phyloP scores from a whole-genome alignment of 352 stramenopile species.

The Pythium aquatile region DNA sequence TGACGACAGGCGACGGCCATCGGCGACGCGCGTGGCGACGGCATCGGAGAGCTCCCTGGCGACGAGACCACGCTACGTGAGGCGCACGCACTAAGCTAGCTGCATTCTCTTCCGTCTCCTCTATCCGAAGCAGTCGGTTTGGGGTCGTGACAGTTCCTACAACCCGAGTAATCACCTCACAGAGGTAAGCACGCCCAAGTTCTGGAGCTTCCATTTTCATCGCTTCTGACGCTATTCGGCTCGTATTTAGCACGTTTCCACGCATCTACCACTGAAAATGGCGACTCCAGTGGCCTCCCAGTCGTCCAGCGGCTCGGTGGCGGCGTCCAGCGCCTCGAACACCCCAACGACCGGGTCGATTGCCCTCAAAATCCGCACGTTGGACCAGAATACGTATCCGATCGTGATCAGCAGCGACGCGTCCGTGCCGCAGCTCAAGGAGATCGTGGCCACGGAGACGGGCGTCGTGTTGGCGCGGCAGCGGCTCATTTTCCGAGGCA shows the following conservation, averaged over 20 bases:
- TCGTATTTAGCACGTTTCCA: not conserved
- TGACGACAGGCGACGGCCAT: slow-evolving; percentile 1
- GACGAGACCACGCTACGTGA: slow-evolving; percentile 1
- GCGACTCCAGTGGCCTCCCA: not conserved
- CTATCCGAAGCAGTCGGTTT: not conserved
- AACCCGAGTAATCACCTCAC: not conserved
- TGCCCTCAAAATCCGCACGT: slow-evolving; percentile 76
- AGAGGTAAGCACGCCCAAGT: not conserved
- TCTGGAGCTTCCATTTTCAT: not conserved
- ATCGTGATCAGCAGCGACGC: slow-evolving; percentile 61
- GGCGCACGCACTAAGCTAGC: not conserved
- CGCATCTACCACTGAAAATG: not conserved
- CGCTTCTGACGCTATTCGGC: not conserved
- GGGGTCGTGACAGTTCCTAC: not conserved
- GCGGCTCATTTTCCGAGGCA: slow-evolving; percentile 82
- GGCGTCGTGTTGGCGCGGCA: slow-evolving; percentile 72
- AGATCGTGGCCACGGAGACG: slow-evolving; percentile 61
- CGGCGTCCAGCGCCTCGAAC: not conserved
- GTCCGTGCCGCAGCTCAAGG: slow-evolving; percentile 77
- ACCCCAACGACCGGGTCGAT: slow-evolving; percentile 28
- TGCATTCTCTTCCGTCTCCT: not conserved
- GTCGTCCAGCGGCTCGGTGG: slow-evolving; percentile 1
- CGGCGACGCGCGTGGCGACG: not conserved
- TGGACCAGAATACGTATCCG: slow-evolving; percentile 81
- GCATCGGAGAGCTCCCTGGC: not conserved